Evolutionary conservation across 2,329 filamentous ascomycete species (phyloP).

Genomic region (Sclerotinia borealis): DNA sequence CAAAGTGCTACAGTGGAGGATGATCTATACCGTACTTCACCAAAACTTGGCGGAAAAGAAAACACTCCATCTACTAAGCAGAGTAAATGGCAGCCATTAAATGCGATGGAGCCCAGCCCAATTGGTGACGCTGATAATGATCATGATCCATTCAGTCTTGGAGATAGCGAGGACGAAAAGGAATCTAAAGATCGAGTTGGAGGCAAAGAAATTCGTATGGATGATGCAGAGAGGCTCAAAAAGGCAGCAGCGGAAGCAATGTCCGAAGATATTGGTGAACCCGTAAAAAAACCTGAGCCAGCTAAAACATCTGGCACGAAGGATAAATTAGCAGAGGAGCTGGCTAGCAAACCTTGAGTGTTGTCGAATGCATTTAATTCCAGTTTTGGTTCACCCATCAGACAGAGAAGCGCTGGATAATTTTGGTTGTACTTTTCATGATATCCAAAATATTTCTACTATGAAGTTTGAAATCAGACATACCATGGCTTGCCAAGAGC

Average conservation of each 20-base stretch:
- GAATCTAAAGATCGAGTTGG: conserved; percentile 54
- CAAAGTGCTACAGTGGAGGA: conserved; percentile 60
- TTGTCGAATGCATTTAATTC: neutral
- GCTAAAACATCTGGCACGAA: conserved; percentile 29
- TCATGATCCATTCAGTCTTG: conserved; percentile 84
- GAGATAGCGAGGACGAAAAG: conserved; percentile 90
- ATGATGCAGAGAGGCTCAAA: conserved; percentile 53
- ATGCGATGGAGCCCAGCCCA: conserved; percentile 75
- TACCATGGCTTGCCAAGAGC: neutral
- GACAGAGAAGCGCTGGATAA: neutral
- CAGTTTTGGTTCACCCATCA: neutral
- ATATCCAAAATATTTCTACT: neutral
- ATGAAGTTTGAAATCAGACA: neutral
- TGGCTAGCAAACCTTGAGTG: conserved; percentile 24
- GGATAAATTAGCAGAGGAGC: conserved; percentile 29
- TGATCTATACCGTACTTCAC: conserved; percentile 64
- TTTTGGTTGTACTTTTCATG: neutral
- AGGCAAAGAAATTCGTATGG: conserved; percentile 50
- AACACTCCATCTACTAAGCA: conserved; percentile 50
- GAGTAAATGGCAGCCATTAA: conserved; percentile 97
- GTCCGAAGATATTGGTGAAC: conserved; percentile 35
- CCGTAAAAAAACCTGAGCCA: conserved; percentile 27
- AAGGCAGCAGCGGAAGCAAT: conserved; percentile 51
- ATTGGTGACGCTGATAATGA: conserved; percentile 74
- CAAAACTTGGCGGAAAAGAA: conserved; percentile 49